Percentiles rank a stretch among this genome's conserved stretches.
phyloP scores from a whole-genome alignment of 140 eudicot genomes.

The Flaveria floridana region DNA sequence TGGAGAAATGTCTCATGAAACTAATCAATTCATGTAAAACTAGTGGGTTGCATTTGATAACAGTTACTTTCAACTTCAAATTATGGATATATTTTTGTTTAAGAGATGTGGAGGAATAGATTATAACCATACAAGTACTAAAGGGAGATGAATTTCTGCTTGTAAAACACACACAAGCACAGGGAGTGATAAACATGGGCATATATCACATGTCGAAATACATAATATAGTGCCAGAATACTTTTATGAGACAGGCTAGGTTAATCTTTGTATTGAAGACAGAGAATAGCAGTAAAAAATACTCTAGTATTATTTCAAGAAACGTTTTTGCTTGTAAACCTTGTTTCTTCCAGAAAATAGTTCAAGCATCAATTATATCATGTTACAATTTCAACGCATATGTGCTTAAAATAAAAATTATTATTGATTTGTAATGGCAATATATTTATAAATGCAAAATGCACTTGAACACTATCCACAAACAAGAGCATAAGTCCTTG shows the following conservation, averaged over 20 bases:
- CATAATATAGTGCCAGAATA: neutral
- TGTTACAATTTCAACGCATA: neutral
- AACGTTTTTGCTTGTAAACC: neutral
- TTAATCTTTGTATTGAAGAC: slow-evolving; percentile 2
- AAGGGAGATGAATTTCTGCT: neutral
- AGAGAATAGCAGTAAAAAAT: neutral
- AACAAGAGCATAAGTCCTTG: neutral
- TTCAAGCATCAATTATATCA: neutral
- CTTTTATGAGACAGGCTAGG: too few species aligned
- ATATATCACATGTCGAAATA: slow-evolving; percentile 2
- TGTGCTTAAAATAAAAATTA: neutral
- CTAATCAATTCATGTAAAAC: slow-evolving; percentile 3
- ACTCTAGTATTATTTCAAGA: neutral
- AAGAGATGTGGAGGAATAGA: neutral
- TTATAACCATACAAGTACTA: neutral
- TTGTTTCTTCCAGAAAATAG: slow-evolving; percentile 4
- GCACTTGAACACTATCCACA: neutral
- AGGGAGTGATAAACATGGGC: slow-evolving; percentile 3
- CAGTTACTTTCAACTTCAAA: slow-evolving; percentile 8
- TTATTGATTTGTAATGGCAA: neutral
- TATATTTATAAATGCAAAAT: neutral
- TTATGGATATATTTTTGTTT: neutral
- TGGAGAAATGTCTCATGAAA: neutral
- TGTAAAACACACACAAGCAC: neutral
- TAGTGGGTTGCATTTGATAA: neutral